phyloP scores from a whole-genome alignment of 768 basidiomycete species.

The Rubroboletus pulcherrimus region DNA sequence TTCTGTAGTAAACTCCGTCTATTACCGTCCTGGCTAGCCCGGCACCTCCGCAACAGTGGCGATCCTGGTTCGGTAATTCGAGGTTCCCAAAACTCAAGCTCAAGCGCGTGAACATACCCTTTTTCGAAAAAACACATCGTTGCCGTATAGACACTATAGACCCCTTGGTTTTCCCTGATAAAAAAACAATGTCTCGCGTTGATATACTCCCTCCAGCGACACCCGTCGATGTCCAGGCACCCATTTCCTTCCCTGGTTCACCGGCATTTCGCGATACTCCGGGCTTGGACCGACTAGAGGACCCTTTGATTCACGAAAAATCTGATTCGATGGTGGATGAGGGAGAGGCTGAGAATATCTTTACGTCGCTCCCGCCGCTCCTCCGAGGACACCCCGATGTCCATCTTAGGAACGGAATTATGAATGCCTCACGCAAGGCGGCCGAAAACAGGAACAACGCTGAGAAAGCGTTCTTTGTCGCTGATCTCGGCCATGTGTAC shows the following conservation, averaged over 20 bases:
- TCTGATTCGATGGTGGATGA: constrained; percentile 40
- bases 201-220: constrained; percentile 40
- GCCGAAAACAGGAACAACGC: constrained; percentile 62
- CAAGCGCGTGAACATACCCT: constrained; percentile 23
- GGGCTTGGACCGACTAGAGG: constrained; percentile 4
- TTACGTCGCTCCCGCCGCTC: constrained; percentile 65
- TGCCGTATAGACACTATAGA: constrained; percentile 26
- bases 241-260: constrained; percentile 29
- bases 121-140: constrained; percentile 24
- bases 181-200: constrained; percentile 53
- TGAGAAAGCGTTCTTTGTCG: constrained; percentile 95
- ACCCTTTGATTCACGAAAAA: constrained; percentile 39
- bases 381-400: constrained; percentile 65
- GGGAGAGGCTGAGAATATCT: constrained; percentile 42
- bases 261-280: constrained; percentile 24
- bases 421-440: constrained; percentile 53
- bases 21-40: constrained; percentile 59
- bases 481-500: constrained; percentile 87
- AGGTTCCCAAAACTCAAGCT: constrained; percentile 34
- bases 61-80: constrained; percentile 70
- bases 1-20: constrained; percentile 47
- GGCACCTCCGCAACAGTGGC: constrained; percentile 66
- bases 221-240: constrained; percentile 27
- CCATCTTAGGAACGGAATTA: constrained; percentile 75
- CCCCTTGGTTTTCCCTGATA: constrained; percentile 17